phyloP scores from a whole-genome alignment of 2,329 filamentous ascomycete genomes.

The Penicillium sp. region DNA sequence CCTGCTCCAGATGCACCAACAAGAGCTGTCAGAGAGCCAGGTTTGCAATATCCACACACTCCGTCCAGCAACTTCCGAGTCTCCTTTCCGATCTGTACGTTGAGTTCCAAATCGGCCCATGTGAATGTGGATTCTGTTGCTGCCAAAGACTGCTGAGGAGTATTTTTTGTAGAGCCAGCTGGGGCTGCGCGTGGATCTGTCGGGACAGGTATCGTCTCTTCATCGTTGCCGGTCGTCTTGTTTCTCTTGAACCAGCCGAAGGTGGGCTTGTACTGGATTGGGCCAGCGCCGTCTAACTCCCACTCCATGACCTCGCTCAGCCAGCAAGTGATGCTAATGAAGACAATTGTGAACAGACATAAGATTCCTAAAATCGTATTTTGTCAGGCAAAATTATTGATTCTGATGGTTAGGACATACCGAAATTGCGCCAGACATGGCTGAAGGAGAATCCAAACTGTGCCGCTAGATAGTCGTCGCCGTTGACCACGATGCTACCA shows the following conservation, averaged over 20 bases:
- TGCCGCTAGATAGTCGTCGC: slow-evolving; percentile 56
- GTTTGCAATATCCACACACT: slow-evolving; percentile 73
- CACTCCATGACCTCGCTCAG: slow-evolving; percentile 69
- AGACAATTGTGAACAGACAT: slow-evolving; percentile 71
- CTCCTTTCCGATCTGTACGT: slow-evolving; percentile 64
- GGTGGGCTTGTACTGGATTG: slow-evolving; percentile 67
- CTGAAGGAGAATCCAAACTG: slow-evolving; percentile 55
- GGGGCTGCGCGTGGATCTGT: slow-evolving; percentile 25
- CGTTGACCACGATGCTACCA: slow-evolving; percentile 55
- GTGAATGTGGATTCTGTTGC: slow-evolving; percentile 66
- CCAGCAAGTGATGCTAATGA: slow-evolving; percentile 68
- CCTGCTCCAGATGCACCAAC: slow-evolving; percentile 78
- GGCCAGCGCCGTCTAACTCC: slow-evolving; percentile 61
- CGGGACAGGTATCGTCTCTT: slow-evolving; percentile 35
- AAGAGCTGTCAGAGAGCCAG: slow-evolving; percentile 74
- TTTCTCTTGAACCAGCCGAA: slow-evolving; percentile 37
- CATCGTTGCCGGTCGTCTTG: slow-evolving; percentile 23
- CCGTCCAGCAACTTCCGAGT: slow-evolving; percentile 63
- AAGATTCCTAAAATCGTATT: slow-evolving; percentile 55
- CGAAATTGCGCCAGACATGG: slow-evolving; percentile 72
- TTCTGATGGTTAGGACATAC: neutral
- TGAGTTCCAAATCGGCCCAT: slow-evolving; percentile 68
- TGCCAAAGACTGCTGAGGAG: slow-evolving; percentile 42
- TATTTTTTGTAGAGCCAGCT: slow-evolving; percentile 27
- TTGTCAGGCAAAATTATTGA: too few species aligned